Evolutionary conservation across 163 green algal genomes (phyloP).

Genomic region (Chlorella variabilis): DNA sequence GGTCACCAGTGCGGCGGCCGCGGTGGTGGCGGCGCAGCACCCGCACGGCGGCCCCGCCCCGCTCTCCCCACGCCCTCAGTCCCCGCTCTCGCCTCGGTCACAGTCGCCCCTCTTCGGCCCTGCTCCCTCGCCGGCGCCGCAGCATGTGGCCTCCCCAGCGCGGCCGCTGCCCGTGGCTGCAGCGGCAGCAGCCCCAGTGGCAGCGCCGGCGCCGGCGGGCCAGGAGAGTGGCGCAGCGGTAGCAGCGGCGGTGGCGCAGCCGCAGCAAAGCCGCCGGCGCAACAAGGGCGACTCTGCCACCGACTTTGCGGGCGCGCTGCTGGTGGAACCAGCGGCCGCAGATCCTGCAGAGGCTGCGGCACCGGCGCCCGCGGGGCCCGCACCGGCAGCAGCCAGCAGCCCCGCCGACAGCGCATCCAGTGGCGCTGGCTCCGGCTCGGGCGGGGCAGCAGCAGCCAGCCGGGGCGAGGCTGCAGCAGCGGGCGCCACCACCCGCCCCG

Average conservation of each 20-base stretch:
- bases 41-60: constrained; percentile 9
- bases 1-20: constrained; percentile 25
- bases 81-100: neutral
- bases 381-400: neutral
- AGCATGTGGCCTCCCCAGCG: neutral
- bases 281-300: neutral
- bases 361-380: neutral
- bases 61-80: neutral
- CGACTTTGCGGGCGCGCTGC: neutral
- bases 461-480: neutral
- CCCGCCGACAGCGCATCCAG: neutral
- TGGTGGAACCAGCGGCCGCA: neutral
- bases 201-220: neutral
- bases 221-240: neutral
- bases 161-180: neutral
- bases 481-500: neutral
- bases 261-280: neutral
- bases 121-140: neutral
- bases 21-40: constrained; percentile 41
- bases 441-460: neutral
- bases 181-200: neutral
- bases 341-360: neutral
- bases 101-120: too few relatives aligned
- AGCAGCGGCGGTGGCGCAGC: neutral
- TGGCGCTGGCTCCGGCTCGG: neutral